Percentiles rank a stretch among this genome's conserved stretches.
Conservation (phyloP, 345 rosid genomes). For the Aquilaria yunnanensis region DNA sequence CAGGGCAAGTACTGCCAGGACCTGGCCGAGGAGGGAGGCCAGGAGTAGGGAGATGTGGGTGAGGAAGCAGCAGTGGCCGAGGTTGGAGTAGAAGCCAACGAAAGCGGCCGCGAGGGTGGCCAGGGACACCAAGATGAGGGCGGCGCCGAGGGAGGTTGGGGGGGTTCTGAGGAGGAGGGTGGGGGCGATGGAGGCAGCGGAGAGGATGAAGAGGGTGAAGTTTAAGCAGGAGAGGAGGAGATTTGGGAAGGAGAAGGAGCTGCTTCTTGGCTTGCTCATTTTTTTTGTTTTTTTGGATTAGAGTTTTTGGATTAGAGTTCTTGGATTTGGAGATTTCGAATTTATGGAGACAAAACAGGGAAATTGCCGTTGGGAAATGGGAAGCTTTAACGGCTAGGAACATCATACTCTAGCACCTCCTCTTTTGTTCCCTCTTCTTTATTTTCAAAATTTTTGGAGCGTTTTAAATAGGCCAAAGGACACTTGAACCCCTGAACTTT, state of each 20-base stretch:
- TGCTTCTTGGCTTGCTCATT: slow-evolving; percentile 12
- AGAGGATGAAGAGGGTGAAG: slow-evolving; percentile 42
- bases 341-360: too few species aligned
- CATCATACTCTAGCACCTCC: too few species aligned
- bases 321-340: too few species aligned
- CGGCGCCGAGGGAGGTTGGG: slow-evolving; percentile 53
- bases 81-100: slow-evolving; percentile 40
- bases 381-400: too few species aligned
- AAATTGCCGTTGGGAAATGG: too few species aligned
- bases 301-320: too few species aligned
- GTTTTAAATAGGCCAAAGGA: too few species aligned
- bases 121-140: slow-evolving; percentile 37
- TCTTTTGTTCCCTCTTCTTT: too few species aligned
- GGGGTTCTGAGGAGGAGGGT: slow-evolving; percentile 43
- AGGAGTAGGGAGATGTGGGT: slow-evolving; percentile 46
- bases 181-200: slow-evolving; percentile 43
- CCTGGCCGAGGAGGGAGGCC: slow-evolving; percentile 39
- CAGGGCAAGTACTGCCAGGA: slow-evolving; percentile 28
- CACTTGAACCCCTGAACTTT: too few species aligned
- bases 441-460: too few species aligned
- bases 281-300: too few species aligned
- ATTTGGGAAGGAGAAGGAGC: slow-evolving; percentile 49
- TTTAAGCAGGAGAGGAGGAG: slow-evolving; percentile 47
- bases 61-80: slow-evolving; percentile 36
- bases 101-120: slow-evolving; percentile 44